These are phyloP conservation scores for Adansonia digitata DNA, from an alignment of 345 rosid genomes.

Conservation along the genomic window DNA sequence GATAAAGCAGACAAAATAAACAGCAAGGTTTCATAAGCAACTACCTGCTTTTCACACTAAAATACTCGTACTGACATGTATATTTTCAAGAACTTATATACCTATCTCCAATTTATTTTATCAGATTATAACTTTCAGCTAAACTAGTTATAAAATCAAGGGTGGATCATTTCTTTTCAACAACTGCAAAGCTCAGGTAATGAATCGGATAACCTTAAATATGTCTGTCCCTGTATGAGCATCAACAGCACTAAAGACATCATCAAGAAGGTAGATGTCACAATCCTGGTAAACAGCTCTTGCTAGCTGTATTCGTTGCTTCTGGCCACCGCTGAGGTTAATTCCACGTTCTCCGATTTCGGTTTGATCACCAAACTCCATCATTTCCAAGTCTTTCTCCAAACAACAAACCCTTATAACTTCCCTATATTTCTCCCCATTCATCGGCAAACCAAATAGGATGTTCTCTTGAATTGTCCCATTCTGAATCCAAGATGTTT, in stretches of 20 bases:
- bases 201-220: slow-evolving; percentile 47
- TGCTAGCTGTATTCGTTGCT: slow-evolving; percentile 92
- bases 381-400: slow-evolving; percentile 85
- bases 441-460: slow-evolving; percentile 82
- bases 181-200: background rate
- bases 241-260: slow-evolving; percentile 94
- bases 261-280: slow-evolving; percentile 88
- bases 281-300: slow-evolving; percentile 89
- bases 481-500: slow-evolving; percentile 92
- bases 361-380: slow-evolving; percentile 93
- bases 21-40: slow-evolving; percentile 11
- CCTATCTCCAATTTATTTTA: background rate
- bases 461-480: slow-evolving; percentile 87
- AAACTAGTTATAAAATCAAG: background rate
- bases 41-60: background rate
- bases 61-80: background rate
- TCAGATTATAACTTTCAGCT: background rate
- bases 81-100: background rate
- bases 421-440: slow-evolving; percentile 48
- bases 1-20: slow-evolving; percentile 7
- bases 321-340: slow-evolving; percentile 97
- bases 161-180: background rate
- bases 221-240: slow-evolving; percentile 96
- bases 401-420: slow-evolving; percentile 70
- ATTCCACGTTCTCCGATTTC: slow-evolving; percentile 97